Base-by-base conservation (phyloP, 2,329 filamentous ascomycete genomes). In the Hortaea sp. region DNA sequence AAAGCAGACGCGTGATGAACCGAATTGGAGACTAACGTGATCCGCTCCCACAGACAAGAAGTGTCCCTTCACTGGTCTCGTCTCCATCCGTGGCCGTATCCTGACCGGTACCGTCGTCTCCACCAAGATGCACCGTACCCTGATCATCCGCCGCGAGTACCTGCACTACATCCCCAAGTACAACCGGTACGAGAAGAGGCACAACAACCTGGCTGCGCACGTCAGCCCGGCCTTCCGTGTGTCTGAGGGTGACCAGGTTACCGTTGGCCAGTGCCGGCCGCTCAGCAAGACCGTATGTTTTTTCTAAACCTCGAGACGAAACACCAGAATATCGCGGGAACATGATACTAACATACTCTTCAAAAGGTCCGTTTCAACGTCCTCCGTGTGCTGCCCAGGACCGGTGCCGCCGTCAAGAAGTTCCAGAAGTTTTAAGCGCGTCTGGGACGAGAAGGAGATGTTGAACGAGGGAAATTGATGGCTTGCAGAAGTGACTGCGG, bases 71-170 rank as follows among this genome's bases (percentile, higher is more conserved):
- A 95, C 88, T 65, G 94, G 94, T 72, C 80, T 90, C 73, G 89
- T 98, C 73, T 97, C 92, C 61, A 98, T 98, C 80, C 92, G 92
- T 79, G 92, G 92, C 75, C 90, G 92, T 90, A 98, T 98, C 82
- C 81, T 98, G 63, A 97, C 90, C 71, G 92, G 92, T 69, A 95
- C 88, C 70, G 92, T 98, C 69, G 85, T 97, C 69, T 97, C 90
- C 66, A 98, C 92, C 77, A 98, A 98, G 87, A 98, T 98, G 92
- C 92, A 98, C 86, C 87, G 92, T 77, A 98, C 92, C 67, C 78
- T 97, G 72, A 85, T 98, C 77, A 94, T 98, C 81, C 92, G 92
- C 74, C 85, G 92, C 76, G 92, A 98, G 82, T 98, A 98, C 82
- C 88, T 98, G 56, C 92, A 98, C 81, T 98, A 87, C 78, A 85